Percentiles rank a stretch among this genome's conserved stretches.
These are phyloP conservation scores for Leucaena leucocephala DNA, from an alignment of 306 rosid genomes.

Conservation along the genomic window DNA sequence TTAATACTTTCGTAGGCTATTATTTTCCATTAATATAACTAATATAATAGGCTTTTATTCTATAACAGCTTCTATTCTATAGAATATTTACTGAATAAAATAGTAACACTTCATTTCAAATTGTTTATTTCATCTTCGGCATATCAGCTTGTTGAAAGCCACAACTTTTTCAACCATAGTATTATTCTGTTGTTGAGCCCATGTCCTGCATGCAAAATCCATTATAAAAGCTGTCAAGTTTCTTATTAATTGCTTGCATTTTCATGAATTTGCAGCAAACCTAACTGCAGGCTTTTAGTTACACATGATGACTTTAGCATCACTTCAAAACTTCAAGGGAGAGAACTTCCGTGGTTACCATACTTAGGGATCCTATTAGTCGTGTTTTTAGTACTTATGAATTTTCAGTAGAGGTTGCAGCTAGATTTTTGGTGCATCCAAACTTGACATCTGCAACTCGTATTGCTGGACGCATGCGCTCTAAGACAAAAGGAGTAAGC, in stretches of 20 bases:
- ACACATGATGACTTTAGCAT: conserved; percentile 97
- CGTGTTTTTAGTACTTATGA: conserved; percentile 92
- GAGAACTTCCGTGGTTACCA: conserved; percentile 90
- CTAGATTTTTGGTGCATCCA: conserved; percentile 97
- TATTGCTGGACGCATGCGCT: conserved; percentile 67
- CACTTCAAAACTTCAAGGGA: conserved; percentile 79
- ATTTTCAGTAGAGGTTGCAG: conserved; percentile 95
- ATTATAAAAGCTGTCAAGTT: conserved; percentile 5
- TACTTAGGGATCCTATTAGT: conserved; percentile 91
- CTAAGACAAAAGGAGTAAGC: conserved; percentile 73
- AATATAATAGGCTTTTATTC: too few species aligned
- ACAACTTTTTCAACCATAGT: conserved; percentile 10
- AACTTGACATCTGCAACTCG: conserved; percentile 82
- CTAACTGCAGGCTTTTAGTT: conserved; percentile 78
- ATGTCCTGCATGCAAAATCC: conserved; percentile 6
- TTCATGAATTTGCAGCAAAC: conserved; percentile 60
- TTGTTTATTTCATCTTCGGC: conserved; percentile 31
- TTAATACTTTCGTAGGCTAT: too few species aligned
- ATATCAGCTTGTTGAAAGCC: conserved; percentile 30
- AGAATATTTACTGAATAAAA: conserved; percentile 24
- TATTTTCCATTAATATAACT: too few species aligned
- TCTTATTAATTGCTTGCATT: conserved; percentile 32
- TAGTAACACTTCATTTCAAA: conserved; percentile 25
- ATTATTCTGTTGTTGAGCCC: conserved; percentile 28
- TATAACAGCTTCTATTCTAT: conserved; percentile 9